Percentiles rank a stretch among this genome's conserved stretches.
Evolutionary conservation across 441 rosid species (phyloP).

Genomic region (Gossypium schwendimanii): DNA sequence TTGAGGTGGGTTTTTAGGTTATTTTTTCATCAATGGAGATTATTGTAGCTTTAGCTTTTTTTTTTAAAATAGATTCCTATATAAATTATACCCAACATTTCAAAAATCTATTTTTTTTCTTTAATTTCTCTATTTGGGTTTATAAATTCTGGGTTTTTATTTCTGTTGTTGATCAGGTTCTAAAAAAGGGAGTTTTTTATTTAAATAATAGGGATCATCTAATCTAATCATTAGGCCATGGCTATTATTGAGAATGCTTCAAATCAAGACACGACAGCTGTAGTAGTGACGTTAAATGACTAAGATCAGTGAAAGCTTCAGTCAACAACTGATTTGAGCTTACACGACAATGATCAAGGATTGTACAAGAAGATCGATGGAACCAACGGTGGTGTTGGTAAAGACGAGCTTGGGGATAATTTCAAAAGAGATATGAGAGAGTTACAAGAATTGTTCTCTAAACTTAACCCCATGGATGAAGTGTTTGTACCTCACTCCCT

Average conservation of each 20-base stretch:
- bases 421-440: slow-evolving; percentile 58
- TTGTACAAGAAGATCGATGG: slow-evolving; percentile 28
- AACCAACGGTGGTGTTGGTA: slow-evolving; percentile 26
- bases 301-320: slow-evolving; percentile 34
- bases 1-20: no score
- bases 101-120: not conserved
- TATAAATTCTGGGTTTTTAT: not conserved
- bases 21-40: no score
- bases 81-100: not conserved
- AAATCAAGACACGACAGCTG: slow-evolving; percentile 30
- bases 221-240: slow-evolving; percentile 28
- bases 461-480: slow-evolving; percentile 84
- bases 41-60: no score
- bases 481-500: slow-evolving; percentile 83
- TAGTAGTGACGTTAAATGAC: slow-evolving; percentile 26
- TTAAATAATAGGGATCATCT: not conserved
- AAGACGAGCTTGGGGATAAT: slow-evolving; percentile 26
- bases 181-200: not conserved
- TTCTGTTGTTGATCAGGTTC: slow-evolving; percentile 8
- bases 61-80: no score
- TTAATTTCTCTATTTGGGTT: not conserved
- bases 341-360: slow-evolving; percentile 27
- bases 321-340: slow-evolving; percentile 26
- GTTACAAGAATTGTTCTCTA: slow-evolving; percentile 74
- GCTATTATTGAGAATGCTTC: slow-evolving; percentile 54